A percentile compares a stretch with the other conserved stretches of the same genome.
These are phyloP conservation scores for Trichosanthes cucumerina DNA, from an alignment of 306 rosid genomes.

Conservation along the genomic window DNA sequence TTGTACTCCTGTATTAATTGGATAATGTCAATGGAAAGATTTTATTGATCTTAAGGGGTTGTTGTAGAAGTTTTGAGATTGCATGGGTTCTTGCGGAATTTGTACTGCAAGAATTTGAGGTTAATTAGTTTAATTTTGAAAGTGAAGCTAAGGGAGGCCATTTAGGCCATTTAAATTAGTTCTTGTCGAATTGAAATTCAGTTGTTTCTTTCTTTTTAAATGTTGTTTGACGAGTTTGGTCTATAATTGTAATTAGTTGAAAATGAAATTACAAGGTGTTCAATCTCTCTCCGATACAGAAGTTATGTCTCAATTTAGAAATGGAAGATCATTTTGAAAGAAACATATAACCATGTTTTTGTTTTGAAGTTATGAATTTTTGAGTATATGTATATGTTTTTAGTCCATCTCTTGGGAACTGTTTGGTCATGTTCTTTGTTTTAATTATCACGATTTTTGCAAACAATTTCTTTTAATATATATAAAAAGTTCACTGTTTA, in stretches of 20 bases:
- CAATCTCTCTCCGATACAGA: neutral
- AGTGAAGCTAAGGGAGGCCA: no score
- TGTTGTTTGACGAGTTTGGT: no score
- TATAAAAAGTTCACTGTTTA: neutral
- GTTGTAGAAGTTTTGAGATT: no score
- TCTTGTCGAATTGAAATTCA: neutral
- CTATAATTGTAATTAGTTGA: neutral
- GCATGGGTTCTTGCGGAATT: no score
- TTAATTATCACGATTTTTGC: neutral
- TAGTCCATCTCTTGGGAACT: neutral
- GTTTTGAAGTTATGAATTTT: neutral
- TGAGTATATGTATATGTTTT: neutral
- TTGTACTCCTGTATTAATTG: no score
- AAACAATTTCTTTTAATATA: no score
- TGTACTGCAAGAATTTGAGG: neutral
- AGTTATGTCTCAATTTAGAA: neutral
- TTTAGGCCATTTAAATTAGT: no score
- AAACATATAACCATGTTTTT: neutral
- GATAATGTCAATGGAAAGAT: no score
- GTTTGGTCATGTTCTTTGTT: neutral
- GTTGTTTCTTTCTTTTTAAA: neutral
- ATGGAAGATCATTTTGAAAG: neutral
- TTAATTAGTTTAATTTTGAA: no score
- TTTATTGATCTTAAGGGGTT: no score
- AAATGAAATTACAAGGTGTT: neutral